These are phyloP conservation scores for Backusella circina DNA, from an alignment of 192 early-diverging fungal genomes.

Conservation along the genomic window DNA sequence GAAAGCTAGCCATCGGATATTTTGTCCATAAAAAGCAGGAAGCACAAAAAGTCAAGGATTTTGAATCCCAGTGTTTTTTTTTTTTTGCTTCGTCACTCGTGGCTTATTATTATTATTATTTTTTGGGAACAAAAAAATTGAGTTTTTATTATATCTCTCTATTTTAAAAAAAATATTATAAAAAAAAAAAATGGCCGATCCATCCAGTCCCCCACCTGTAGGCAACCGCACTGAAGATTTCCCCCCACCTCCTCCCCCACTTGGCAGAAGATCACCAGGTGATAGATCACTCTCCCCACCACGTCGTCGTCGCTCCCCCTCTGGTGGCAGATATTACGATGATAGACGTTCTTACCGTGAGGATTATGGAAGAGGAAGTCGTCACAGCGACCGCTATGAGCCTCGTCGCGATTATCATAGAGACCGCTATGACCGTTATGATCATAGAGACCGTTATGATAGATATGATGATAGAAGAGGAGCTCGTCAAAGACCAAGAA, in stretches of 20 bases:
- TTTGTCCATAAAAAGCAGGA: not conserved
- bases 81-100: not conserved
- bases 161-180: too few species aligned
- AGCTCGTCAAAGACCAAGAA: too few species aligned
- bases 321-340: slow-evolving; percentile 16
- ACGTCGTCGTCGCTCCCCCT: slow-evolving; percentile 18
- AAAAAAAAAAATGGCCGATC: slow-evolving; percentile 9
- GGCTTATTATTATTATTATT: not conserved
- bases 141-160: too few species aligned
- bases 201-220: not conserved
- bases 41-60: not conserved
- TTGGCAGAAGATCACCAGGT: slow-evolving; percentile 3
- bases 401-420: slow-evolving; percentile 27
- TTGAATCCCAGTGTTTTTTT: not conserved
- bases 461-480: slow-evolving; percentile 31
- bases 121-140: too few species aligned
- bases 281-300: slow-evolving; percentile 27
- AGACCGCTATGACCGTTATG: slow-evolving; percentile 11
- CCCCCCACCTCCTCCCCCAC: slow-evolving; percentile 3
- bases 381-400: not conserved
- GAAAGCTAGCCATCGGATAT: not conserved
- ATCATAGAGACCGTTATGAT: slow-evolving; percentile 21
- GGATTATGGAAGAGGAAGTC: slow-evolving; percentile 18
- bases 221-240: not conserved
- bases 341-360: slow-evolving; percentile 19